A percentile compares a stretch with the other conserved stretches of the same genome.
Conservation (phyloP, 306 rosid genomes). For the Lotus japonicus region DNA sequence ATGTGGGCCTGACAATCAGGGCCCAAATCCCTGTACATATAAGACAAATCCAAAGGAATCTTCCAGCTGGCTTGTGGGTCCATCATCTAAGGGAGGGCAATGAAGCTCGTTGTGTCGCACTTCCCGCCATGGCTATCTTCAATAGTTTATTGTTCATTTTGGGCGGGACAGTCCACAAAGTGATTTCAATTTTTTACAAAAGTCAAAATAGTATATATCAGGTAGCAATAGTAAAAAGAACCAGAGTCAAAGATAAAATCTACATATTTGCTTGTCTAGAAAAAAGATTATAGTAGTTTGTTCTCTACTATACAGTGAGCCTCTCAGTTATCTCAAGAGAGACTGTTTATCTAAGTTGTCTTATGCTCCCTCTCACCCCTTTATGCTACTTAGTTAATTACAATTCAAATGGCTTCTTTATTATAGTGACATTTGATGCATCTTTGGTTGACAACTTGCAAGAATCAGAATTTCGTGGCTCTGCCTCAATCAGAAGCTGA, state of each 20-base stretch:
- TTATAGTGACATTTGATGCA: slow-evolving; percentile 28
- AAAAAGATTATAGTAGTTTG: slow-evolving; percentile 24
- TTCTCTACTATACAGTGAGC: slow-evolving; percentile 18
- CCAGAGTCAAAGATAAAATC: slow-evolving; percentile 32
- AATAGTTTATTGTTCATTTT: too few species aligned
- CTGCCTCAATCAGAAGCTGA: slow-evolving; percentile 63
- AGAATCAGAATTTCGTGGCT: slow-evolving; percentile 46
- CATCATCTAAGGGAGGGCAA: too few species aligned
- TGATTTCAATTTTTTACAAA: slow-evolving; percentile 25
- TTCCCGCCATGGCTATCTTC: too few species aligned
- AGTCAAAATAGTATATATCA: slow-evolving; percentile 18
- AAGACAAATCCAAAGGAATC: too few species aligned
- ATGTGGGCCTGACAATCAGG: too few species aligned
- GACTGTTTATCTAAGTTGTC: slow-evolving; percentile 16
- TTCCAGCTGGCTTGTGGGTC: too few species aligned
- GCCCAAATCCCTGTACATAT: too few species aligned
- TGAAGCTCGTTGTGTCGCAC: too few species aligned
- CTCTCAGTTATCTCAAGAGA: slow-evolving; percentile 28
- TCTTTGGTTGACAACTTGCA: slow-evolving; percentile 58
- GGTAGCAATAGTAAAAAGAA: background rate
- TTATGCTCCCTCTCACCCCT: slow-evolving; percentile 15
- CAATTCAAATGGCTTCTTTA: slow-evolving; percentile 39
- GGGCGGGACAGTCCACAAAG: too few species aligned
- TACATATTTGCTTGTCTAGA: slow-evolving; percentile 39
- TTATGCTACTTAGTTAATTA: slow-evolving; percentile 17